phyloP scores from a whole-genome alignment of 192 early-diverging fungal genomes.

The Backusella morwellensis region DNA sequence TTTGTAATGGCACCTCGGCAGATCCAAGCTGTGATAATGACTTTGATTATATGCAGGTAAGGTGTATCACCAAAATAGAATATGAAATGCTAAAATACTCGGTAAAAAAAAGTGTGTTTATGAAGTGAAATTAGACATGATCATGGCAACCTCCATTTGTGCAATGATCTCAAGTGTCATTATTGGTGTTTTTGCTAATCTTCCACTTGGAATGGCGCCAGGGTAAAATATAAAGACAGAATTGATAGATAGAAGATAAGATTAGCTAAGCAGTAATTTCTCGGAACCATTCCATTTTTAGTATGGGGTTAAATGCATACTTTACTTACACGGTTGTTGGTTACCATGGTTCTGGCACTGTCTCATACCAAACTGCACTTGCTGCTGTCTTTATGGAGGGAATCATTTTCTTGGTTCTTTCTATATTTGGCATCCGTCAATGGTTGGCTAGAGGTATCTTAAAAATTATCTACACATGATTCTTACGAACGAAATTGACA shows the following conservation, averaged over 20 bases:
- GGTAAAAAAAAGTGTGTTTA: conserved; percentile 45
- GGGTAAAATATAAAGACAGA: conserved; percentile 37
- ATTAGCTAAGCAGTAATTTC: not conserved
- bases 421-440: conserved; percentile 74
- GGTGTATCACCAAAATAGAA: no score
- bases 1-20: conserved; percentile 47
- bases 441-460: conserved; percentile 55
- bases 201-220: conserved; percentile 78
- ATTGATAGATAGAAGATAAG: not conserved
- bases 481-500: no score
- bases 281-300: not conserved
- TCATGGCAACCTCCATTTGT: conserved; percentile 69
- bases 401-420: conserved; percentile 71
- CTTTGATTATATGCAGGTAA: conserved; percentile 47
- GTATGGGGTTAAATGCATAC: conserved; percentile 80
- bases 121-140: conserved; percentile 62
- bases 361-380: conserved; percentile 62
- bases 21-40: conserved; percentile 57
- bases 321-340: conserved; percentile 84
- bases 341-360: conserved; percentile 65
- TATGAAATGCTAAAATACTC: not conserved
- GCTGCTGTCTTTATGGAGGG: conserved; percentile 82
- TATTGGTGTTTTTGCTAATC: conserved; percentile 68
- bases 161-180: conserved; percentile 60
- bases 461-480: no score